Conservation (phyloP, 2,329 filamentous ascomycete species). For the Emergomyces orientalis region DNA sequence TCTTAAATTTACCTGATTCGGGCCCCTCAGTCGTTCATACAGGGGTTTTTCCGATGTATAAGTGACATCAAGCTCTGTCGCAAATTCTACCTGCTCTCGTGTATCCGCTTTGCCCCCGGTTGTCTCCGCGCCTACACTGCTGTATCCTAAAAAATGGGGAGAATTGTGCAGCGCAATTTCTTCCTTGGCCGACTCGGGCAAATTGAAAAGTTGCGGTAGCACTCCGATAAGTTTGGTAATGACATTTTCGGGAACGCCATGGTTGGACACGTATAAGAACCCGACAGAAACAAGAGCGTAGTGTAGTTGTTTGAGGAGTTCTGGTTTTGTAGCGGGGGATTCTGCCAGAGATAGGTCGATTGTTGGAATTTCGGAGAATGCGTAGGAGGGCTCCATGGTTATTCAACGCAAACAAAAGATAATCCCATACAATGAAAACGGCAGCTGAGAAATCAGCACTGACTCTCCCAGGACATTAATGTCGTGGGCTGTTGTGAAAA, state of each 20-base stretch:
- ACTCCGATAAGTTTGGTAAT: conserved; percentile 17
- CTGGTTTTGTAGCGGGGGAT: conserved; percentile 26
- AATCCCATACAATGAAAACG: neutral
- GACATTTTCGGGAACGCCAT: conserved; percentile 15
- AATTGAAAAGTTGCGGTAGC: conserved; percentile 18
- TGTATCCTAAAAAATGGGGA: conserved; percentile 54
- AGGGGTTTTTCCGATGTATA: conserved; percentile 28
- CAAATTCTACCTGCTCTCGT: conserved; percentile 53
- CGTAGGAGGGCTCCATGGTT: conserved; percentile 8
- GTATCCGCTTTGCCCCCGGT: conserved; percentile 46
- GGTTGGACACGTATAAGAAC: conserved; percentile 23
- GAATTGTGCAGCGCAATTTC: conserved; percentile 37
- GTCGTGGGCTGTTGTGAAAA: too few species aligned
- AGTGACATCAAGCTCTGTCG: conserved; percentile 42
- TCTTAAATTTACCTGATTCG: conserved; percentile 35
- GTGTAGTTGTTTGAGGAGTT: conserved; percentile 31
- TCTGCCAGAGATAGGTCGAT: conserved; percentile 41
- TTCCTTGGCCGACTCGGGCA: conserved; percentile 17
- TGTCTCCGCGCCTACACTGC: conserved; percentile 45
- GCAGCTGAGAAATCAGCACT: neutral
- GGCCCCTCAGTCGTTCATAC: conserved; percentile 40
- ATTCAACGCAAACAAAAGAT: neutral
- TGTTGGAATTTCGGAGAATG: conserved; percentile 35
- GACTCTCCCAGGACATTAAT: too few species aligned
- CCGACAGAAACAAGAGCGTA: conserved; percentile 19